Evolutionary conservation across 2,329 filamentous ascomycete species (phyloP), one percentile per base, ranked within the genome.

Genomic region (Emericellopsis cladophorae): DNA sequence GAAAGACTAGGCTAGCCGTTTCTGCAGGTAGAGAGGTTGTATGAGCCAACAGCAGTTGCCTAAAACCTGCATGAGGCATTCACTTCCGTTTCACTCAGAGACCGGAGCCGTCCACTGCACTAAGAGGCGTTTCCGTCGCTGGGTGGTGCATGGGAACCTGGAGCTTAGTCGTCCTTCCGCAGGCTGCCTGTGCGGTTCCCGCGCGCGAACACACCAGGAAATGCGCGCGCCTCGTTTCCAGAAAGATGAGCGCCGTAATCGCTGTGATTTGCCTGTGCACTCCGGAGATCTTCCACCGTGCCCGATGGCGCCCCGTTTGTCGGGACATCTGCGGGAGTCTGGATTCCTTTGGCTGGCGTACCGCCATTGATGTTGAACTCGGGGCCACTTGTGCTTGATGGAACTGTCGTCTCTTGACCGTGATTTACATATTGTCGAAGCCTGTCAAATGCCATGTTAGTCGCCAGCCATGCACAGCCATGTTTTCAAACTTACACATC

Each of bases 131-230:
- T 21, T 35, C 32, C 32, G 8, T 35, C 32, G 9, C 9, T 16
- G 33, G 42, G 54, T 4, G 42, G 54, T 4, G 26, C 31, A 12
- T 35, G 32, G 5, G 18, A 23, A 12, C 29, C 22, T 2, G 40
- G 12, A 24, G 29, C 31, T 8, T 14, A 21, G 18, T 42, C 41
- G 22, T 42, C 41, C 41, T 42, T 59, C 24, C 57, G 52, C 24
- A 53, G 49, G 41, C 69, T 71, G 35, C 61, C 64, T 39, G 57
- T 66, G 40, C 67, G 60, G 36, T 52, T 57, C 24, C 67, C 67
- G 41, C 70, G 61, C 14, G 68, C 67, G 36, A 87, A 70, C 26
- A 88, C 71, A 0, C 83, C 83, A 0, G 84, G 84, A 48, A 86
- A 84, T 8, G 42, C 42, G 7, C 42, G 34, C 15, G 42, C 39